Conservation (phyloP, 2,329 filamentous ascomycete species). For the Ceratocystis papillata region DNA sequence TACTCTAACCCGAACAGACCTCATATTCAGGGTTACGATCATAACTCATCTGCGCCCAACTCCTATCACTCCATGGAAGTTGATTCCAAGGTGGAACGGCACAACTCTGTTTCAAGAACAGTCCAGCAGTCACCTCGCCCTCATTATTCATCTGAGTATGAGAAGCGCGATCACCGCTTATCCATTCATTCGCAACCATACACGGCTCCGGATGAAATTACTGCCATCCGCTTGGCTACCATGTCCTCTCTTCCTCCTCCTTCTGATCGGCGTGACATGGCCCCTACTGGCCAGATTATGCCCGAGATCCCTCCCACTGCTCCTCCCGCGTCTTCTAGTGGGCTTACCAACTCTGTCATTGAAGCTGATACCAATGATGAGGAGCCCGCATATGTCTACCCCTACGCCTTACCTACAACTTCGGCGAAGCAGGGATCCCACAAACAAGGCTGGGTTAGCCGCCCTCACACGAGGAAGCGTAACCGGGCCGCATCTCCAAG, state of each 20-base stretch:
- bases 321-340: constrained; percentile 8
- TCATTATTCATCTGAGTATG: constrained; percentile 15
- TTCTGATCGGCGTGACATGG: constrained; percentile 6
- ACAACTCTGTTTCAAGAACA: constrained; percentile 10
- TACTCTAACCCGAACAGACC: constrained; percentile 13
- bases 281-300: not conserved
- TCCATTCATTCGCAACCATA: not conserved
- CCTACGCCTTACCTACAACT: not conserved
- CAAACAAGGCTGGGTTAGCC: constrained; percentile 5
- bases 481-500: constrained; percentile 14
- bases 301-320: constrained; percentile 18
- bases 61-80: constrained; percentile 13
- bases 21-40: constrained; percentile 14
- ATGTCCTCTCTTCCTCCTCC: constrained; percentile 8
- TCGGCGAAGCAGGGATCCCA: not conserved
- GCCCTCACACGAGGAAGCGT: constrained; percentile 8
- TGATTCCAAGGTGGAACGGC: constrained; percentile 19
- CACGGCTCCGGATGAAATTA: not conserved
- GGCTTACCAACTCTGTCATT: constrained; percentile 6
- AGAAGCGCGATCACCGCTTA: constrained; percentile 10
- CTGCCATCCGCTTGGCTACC: not conserved
- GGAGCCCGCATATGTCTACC: not conserved
- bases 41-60: constrained; percentile 17
- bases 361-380: constrained; percentile 15
- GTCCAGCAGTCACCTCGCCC: constrained; percentile 16